Base-by-base conservation (phyloP, 441 rosid species). In the Capsella rubella region DNA sequence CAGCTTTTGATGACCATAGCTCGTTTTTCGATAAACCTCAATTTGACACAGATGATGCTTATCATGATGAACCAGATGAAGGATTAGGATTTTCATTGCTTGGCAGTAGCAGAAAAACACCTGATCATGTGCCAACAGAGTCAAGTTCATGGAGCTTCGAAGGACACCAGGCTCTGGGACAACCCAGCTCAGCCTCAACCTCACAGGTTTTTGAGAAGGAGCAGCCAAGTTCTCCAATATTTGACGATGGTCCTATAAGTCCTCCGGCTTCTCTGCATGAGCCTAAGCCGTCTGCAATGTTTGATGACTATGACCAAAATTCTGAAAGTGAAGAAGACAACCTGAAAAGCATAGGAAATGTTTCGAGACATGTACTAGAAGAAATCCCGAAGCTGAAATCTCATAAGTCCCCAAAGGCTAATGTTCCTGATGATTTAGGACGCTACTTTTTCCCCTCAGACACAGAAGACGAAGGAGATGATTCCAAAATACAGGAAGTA, bases 1-100 rank as follows among this genome's bases (percentile, higher is more conserved):
- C 54, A 7, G 59, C 82, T 77, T 92, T 84, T 75, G 93, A 90
- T 80, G 87, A 90, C 78, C 87, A 78, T 79, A 82, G 81, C 59
- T 92, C 85, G 45, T 86, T 84, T 67, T 81, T 73, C 68, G 84
- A 79, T 63, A 84, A 68, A 46, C 72, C 69, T 71, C 74, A 71
- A 31, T 80, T 84, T 60, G 83, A 84, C 60, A 54, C 63, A 1
- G 82, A 81, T 67, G 78, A 64, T 67, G 68, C 45, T 54, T 75
- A 64, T 39, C 53, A 10, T 4, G 40, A 45, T 15, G 67, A 63
- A 45, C 54, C 67, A 63, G 86, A 71, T 25, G 74, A 78, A 51
- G 67, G 77, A 73, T 66, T 64, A 8, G 70, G 78, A 64, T 78
- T 72, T 65, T 73, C 85, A 35, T 79, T 86, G 50, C 78, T 75